Base-by-base conservation (phyloP, 2,329 filamentous ascomycete genomes). In the Sporothrix curviconia region DNA sequence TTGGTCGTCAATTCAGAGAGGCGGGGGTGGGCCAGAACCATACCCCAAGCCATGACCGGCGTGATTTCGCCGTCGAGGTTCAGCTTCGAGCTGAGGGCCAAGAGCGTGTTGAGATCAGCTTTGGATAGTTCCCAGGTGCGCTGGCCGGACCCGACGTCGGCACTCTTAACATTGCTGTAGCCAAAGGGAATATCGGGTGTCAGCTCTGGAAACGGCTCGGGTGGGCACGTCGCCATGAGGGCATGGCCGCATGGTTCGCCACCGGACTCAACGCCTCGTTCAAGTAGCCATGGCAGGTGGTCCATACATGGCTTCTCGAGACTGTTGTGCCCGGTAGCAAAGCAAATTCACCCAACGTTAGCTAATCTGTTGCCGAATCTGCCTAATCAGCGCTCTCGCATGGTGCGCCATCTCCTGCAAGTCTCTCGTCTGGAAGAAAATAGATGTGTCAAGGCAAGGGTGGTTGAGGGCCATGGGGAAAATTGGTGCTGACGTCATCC, bases 261-360 rank as follows among this genome's bases (percentile, higher is more conserved):
- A 62, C 87, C 86, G 55, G 80, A 76, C 56, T 83, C 77, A 64
- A 69, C 73, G 56, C 76, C 73, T 64, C 78, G 74, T 66, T 84
- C 85, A 64, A 92, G 76, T 60, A 95, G 78, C 73, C 86, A 89
- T 65, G 90, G 89, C 74, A 92, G 81, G 72, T 96, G 91, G 65
- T 91, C 85, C 82, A 95, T 95, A 78, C 94, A 97, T 54, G 92
- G 90, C 69, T 87, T 88, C 77, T 96, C 92, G 71, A 95, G 87
- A 69, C 81, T 89, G 87, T 79, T 80, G 63, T 71, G 59, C 62
- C 63, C 64, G 11, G 28, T 34, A 25, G 37, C 28, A 25, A 54
- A 42, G n/a, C n/a, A n/a, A n/a, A n/a, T n/a, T n/a, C n/a, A 43
- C 19, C 17, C 28, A 50, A 39, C 7, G 57, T 59, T 52, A 59